These are phyloP conservation scores for Rubus idaeus DNA, from an alignment of 306 rosid genomes.

Conservation along the genomic window DNA sequence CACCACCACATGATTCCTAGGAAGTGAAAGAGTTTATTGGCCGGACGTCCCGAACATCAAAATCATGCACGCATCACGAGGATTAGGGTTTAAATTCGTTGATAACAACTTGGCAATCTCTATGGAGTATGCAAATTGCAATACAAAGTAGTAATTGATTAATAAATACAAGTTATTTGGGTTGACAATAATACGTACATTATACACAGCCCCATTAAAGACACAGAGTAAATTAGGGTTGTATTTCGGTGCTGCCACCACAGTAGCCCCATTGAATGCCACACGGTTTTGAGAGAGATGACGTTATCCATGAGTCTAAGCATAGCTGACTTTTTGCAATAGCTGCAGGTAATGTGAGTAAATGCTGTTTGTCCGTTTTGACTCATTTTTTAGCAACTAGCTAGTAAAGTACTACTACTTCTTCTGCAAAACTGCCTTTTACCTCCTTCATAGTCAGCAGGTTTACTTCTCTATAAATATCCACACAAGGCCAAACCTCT, in stretches of 20 bases:
- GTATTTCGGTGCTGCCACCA: conserved; percentile 27
- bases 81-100: conserved; percentile 23
- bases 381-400: conserved; percentile 24
- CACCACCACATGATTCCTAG: not conserved
- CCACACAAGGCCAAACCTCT: conserved; percentile 29
- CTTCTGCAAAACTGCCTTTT: conserved; percentile 12
- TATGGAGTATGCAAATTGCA: not conserved
- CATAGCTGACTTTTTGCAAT: conserved; percentile 43
- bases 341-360: conserved; percentile 32
- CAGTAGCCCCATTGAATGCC: conserved; percentile 39
- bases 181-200: not conserved
- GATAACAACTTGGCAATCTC: conserved; percentile 20
- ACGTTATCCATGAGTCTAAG: conserved; percentile 8
- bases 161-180: not conserved
- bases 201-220: not conserved
- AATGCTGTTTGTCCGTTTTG: conserved; percentile 51
- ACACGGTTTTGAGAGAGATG: conserved; percentile 21
- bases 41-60: not conserved
- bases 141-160: not conserved
- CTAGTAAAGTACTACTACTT: not conserved
- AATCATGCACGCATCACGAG: conserved; percentile 33
- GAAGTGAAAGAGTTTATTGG: not conserved
- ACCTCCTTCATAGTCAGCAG: conserved; percentile 33
- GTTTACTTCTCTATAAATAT: conserved; percentile 1
- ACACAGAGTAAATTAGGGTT: conserved; percentile 24